phyloP scores from a whole-genome alignment of 139 green algal species.

The Chlorella ohadii region DNA sequence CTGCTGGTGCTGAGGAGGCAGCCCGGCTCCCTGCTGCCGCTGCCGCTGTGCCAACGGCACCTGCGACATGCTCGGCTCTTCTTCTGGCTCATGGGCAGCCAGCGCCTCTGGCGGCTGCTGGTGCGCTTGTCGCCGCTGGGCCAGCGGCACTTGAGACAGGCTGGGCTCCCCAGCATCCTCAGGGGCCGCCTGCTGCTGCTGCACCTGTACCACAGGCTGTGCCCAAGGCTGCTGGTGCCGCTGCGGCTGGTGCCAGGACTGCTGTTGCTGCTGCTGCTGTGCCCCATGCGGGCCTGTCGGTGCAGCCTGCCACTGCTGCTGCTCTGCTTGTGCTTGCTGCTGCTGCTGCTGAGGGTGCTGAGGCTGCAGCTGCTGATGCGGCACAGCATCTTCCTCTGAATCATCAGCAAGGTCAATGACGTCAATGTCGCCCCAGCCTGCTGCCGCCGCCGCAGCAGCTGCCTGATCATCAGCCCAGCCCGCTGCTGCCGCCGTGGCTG shows the following conservation, averaged over 20 bases:
- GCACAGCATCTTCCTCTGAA: not conserved
- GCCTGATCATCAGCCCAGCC: not conserved
- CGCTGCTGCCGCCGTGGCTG: not conserved
- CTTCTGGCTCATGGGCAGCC: not conserved
- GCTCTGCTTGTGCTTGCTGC: no score
- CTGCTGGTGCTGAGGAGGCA: not conserved
- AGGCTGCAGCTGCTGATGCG: not conserved
- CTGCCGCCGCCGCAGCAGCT: not conserved
- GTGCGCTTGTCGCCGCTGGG: not conserved
- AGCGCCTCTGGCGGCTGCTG: not conserved
- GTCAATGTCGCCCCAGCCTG: not conserved
- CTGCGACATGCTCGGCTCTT: not conserved
- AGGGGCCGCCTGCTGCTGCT: not conserved
- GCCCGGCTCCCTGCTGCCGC: not conserved
- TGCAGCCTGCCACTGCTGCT: not conserved
- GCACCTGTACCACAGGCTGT: no score
- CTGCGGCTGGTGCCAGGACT: not conserved
- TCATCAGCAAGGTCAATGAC: conserved; percentile 3
- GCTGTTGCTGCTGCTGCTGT: not conserved
- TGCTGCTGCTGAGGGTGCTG: not conserved
- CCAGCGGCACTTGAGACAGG: not conserved
- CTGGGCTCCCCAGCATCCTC: not conserved
- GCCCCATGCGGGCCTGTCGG: not conserved
- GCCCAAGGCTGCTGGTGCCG: not conserved
- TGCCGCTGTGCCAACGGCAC: not conserved